Percentiles rank a stretch among this genome's conserved stretches.
These are phyloP conservation scores for Avena sativa DNA, from an alignment of 176 grass and related monocot genomes.

Conservation along the genomic window DNA sequence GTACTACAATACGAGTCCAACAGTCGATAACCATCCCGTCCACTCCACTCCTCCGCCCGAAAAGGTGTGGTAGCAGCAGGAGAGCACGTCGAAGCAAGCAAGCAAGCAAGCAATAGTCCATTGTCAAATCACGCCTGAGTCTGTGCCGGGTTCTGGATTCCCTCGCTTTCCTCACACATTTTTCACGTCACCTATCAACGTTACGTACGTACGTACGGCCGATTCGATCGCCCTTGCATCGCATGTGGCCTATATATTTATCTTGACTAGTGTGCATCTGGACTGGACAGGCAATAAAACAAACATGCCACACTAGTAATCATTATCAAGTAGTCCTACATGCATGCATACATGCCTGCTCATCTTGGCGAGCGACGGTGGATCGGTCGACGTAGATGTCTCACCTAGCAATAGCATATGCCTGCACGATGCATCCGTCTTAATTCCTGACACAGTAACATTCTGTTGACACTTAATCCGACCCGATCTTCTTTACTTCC, in stretches of 20 bases:
- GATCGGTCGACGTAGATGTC: background rate
- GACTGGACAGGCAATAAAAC: background rate
- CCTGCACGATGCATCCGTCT: background rate
- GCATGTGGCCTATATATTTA: background rate
- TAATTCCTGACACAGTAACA: background rate
- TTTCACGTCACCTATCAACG: conserved; percentile 13
- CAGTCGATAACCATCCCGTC: background rate
- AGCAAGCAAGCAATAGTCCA: conserved; percentile 5
- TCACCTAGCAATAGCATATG: background rate
- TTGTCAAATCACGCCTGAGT: conserved; percentile 6
- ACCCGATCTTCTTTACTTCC: background rate
- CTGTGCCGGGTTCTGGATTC: background rate
- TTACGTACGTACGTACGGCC: background rate
- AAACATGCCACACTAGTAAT: conserved; percentile 6
- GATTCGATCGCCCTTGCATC: background rate
- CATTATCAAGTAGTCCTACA: background rate
- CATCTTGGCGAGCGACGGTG: background rate
- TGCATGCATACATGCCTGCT: background rate
- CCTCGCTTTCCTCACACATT: background rate
- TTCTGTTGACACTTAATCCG: background rate
- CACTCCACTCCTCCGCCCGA: background rate
- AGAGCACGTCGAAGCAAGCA: conserved; percentile 4
- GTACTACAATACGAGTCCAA: too few species aligned
- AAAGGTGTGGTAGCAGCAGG: background rate
- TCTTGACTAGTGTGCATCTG: background rate